A percentile compares a stretch with the other conserved stretches of the same genome.
Evolutionary conservation across 305 asterid species (phyloP).

Genomic region (Petunia hybrid): DNA sequence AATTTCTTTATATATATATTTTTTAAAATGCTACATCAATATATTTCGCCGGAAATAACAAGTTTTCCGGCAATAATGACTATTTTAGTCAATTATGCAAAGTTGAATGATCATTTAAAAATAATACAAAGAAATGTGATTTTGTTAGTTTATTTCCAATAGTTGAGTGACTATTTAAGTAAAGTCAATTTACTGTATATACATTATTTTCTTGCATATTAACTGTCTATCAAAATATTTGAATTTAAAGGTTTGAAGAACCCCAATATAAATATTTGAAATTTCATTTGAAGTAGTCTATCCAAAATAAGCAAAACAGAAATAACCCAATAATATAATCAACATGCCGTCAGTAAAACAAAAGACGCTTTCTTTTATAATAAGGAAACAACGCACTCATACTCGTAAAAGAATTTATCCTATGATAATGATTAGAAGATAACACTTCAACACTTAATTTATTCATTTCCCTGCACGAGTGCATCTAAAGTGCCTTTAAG

Average conservation of each 20-base stretch:
- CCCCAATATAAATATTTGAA: neutral
- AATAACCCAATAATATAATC: neutral
- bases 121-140: no score
- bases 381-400: conserved; percentile 35
- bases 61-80: no score
- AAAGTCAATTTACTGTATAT: no score
- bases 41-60: no score
- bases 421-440: conserved; percentile 52
- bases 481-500: conserved; percentile 47
- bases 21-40: no score
- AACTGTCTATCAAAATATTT: neutral
- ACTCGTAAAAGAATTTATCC: conserved; percentile 51
- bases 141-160: no score
- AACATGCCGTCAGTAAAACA: neutral
- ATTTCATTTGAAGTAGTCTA: neutral
- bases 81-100: no score
- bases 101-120: no score
- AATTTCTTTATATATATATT: no score
- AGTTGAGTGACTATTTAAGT: no score
- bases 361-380: neutral
- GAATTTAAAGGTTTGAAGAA: neutral
- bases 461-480: conserved; percentile 55
- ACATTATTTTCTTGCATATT: no score
- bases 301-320: neutral
- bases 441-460: conserved; percentile 36